A percentile compares a stretch with the other conserved stretches of the same genome.
phyloP scores from a whole-genome alignment of 1,284 basidiomycete genomes.

The Ustanciosporium gigantosporum region DNA sequence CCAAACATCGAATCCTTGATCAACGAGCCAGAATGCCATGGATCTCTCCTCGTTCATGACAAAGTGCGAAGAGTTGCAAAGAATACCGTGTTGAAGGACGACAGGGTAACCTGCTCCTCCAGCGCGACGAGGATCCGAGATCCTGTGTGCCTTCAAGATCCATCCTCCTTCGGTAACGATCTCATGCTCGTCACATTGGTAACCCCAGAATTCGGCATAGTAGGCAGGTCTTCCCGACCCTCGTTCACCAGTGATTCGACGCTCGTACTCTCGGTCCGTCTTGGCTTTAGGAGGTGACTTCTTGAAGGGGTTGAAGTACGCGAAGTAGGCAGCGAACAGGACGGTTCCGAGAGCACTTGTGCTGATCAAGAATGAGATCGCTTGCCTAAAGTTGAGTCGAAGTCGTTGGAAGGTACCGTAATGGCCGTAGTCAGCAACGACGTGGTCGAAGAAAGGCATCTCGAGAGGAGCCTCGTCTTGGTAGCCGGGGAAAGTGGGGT shows the following conservation, averaged over 20 bases:
- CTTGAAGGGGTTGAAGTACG: constrained; percentile 57
- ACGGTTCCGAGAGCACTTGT: constrained; percentile 35
- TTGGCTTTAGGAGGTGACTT: constrained; percentile 45
- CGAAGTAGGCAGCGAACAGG: constrained; percentile 40
- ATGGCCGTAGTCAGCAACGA: constrained; percentile 53
- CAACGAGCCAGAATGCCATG: constrained; percentile 60
- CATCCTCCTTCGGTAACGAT: constrained; percentile 57
- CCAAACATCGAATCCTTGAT: constrained; percentile 61
- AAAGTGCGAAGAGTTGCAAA: constrained; percentile 58
- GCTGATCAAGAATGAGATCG: constrained; percentile 44
- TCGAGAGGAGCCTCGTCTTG: constrained; percentile 43
- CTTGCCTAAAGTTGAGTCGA: constrained; percentile 49
- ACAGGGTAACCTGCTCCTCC: constrained; percentile 56
- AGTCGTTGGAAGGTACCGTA: constrained; percentile 42
- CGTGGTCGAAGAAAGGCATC: constrained; percentile 58
- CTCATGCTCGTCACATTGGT: constrained; percentile 60
- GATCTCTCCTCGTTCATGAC: constrained; percentile 56
- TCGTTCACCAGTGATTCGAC: constrained; percentile 58
- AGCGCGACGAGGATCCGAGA: constrained; percentile 57
- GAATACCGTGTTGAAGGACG: constrained; percentile 59
- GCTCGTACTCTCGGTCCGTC: constrained; percentile 57
- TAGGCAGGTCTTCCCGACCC: constrained; percentile 52
- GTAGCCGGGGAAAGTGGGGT: constrained; percentile 44
- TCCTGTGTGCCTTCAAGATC: constrained; percentile 59
- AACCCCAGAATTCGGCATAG: constrained; percentile 61